Evolutionary conservation across 129 eudicot species (phyloP).

Genomic region (Saussurea involucrata): DNA sequence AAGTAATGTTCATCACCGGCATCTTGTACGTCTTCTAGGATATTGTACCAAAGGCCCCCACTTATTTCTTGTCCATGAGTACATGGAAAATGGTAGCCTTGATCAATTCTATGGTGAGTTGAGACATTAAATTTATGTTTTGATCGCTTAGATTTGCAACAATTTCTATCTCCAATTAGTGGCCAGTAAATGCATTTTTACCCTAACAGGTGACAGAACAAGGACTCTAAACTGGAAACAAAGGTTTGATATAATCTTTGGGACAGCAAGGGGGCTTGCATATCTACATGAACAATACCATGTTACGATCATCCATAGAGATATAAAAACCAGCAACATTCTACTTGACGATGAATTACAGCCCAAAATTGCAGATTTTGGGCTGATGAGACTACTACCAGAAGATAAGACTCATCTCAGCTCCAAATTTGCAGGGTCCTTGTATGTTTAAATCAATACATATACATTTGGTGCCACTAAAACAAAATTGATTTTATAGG

Average conservation of each 20-base stretch:
- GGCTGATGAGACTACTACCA: constrained; percentile 63
- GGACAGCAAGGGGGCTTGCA: constrained; percentile 71
- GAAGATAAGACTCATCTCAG: constrained; percentile 65
- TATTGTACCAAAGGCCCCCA: constrained; percentile 50
- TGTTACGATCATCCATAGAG: constrained; percentile 71
- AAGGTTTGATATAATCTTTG: constrained; percentile 55
- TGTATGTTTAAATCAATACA: constrained; percentile 38
- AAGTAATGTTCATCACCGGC: constrained; percentile 72
- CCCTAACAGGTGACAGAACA: constrained; percentile 40
- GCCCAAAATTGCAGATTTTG: constrained; percentile 75
- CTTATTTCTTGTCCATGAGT: constrained; percentile 67
- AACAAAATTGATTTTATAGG: too few species aligned
- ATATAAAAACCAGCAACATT: constrained; percentile 69
- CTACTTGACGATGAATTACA: constrained; percentile 52
- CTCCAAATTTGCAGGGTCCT: constrained; percentile 55
- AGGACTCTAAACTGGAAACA: constrained; percentile 55
- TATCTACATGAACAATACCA: constrained; percentile 77
- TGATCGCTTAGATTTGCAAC: not conserved
- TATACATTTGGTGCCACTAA: not conserved
- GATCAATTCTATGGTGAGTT: constrained; percentile 55
- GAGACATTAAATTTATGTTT: not conserved
- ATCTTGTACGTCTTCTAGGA: constrained; percentile 65
- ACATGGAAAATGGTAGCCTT: constrained; percentile 74
- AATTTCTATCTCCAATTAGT: not conserved
- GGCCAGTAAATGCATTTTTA: not conserved